Conservation (phyloP, 208 protist species). For the Acanthamoeba triangularis region DNA sequence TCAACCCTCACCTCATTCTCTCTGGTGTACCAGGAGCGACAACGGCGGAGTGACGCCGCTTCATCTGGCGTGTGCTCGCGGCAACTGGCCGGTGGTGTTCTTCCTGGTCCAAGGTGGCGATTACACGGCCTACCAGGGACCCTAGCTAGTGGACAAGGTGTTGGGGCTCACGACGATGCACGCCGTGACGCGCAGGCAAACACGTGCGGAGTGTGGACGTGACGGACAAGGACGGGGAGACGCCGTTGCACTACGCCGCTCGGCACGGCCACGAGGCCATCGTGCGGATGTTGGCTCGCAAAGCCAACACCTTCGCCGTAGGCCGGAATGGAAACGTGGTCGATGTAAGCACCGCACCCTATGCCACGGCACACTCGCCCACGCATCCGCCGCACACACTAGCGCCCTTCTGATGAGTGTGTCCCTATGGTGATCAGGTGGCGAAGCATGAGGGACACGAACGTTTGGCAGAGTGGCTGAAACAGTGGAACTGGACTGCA, state of each 20-base stretch:
- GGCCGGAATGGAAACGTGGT: not conserved
- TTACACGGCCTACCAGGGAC: too few relatives aligned
- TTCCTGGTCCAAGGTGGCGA: not conserved
- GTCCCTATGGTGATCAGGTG: not conserved
- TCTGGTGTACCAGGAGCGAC: not conserved
- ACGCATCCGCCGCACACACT: not conserved
- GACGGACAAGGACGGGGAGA: not conserved
- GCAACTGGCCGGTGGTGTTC: slow-evolving; percentile 41
- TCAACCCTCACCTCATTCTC: not conserved
- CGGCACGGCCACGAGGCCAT: not conserved
- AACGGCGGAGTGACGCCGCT: not conserved
- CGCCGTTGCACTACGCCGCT: not conserved
- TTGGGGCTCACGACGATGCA: too few relatives aligned
- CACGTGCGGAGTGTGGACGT: not conserved
- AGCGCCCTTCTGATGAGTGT: too few relatives aligned
- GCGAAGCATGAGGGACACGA: not conserved
- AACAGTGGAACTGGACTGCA: not conserved
- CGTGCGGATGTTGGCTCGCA: not conserved
- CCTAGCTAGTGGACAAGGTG: too few relatives aligned
- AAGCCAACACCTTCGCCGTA: not conserved
- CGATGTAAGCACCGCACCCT: not conserved
- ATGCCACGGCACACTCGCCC: too few relatives aligned
- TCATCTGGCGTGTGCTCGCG: not conserved
- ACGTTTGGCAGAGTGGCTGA: not conserved
- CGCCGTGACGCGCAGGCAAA: not conserved